Conservation (phyloP, 768 basidiomycete species). For the Kwoniella shandongensis region DNA sequence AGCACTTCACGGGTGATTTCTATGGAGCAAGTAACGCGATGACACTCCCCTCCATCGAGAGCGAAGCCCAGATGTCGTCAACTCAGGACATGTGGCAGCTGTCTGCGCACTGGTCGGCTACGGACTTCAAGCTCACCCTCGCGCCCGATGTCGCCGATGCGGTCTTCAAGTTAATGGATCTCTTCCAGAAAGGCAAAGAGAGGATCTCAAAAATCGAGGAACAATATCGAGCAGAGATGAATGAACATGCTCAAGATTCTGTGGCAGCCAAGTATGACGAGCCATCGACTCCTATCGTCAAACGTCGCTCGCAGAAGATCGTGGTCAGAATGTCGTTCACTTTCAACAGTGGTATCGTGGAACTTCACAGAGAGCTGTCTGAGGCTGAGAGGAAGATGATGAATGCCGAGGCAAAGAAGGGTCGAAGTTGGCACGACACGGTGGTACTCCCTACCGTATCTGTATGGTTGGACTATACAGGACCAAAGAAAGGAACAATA, state of each 20-base stretch:
- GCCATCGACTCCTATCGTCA: constrained; percentile 6
- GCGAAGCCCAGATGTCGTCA: constrained; percentile 42
- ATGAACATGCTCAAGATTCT: constrained; percentile 17
- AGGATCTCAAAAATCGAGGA: constrained; percentile 36
- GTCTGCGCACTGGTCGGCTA: constrained; percentile 44
- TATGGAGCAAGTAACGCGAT: constrained; percentile 47
- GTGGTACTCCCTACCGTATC: constrained; percentile 58
- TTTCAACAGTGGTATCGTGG: constrained; percentile 82
- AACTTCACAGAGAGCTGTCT: constrained; percentile 61
- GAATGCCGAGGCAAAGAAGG: constrained; percentile 56
- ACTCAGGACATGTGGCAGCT: constrained; percentile 33
- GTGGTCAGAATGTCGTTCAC: constrained; percentile 64
- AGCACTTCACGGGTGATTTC: constrained; percentile 62
- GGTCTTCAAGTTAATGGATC: constrained; percentile 41
- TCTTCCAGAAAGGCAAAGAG: constrained; percentile 45
- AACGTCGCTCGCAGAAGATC: constrained; percentile 26
- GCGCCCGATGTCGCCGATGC: constrained; percentile 42
- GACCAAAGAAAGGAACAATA: constrained; percentile 7
- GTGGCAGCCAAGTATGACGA: constrained; percentile 55
- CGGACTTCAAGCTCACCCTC: constrained; percentile 44
- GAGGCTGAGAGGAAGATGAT: constrained; percentile 14
- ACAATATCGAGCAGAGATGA: constrained; percentile 36
- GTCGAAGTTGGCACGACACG: constrained; percentile 63
- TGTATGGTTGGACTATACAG: constrained; percentile 40
- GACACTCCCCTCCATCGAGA: constrained; percentile 35